A percentile compares a stretch with the other conserved stretches of the same genome.
phyloP scores from a whole-genome alignment of 179 eudicot genomes.

The Amaranthus tricolor region DNA sequence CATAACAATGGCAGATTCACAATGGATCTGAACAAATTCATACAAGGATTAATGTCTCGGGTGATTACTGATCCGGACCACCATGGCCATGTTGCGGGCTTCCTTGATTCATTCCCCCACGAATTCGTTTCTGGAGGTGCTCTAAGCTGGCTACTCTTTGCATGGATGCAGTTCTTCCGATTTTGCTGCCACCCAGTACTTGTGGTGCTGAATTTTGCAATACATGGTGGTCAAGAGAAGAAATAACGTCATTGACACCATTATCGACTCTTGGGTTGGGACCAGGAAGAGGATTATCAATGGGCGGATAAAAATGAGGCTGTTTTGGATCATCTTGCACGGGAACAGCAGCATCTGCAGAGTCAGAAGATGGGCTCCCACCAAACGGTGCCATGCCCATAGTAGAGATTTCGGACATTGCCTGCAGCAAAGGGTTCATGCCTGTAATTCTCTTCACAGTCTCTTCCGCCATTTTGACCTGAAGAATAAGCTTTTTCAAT shows the following conservation, averaged over 20 bases:
- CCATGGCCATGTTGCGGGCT: slow-evolving; percentile 29
- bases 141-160: slow-evolving; percentile 95
- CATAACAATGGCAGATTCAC: slow-evolving; percentile 25
- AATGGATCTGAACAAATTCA: slow-evolving; percentile 10
- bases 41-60: not conserved
- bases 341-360: slow-evolving; percentile 78
- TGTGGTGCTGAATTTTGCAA: slow-evolving; percentile 34
- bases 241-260: slow-evolving; percentile 31
- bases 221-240: slow-evolving; percentile 41
- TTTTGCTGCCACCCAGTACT: slow-evolving; percentile 39
- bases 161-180: slow-evolving; percentile 73
- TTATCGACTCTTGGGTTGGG: slow-evolving; percentile 42
- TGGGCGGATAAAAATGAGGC: slow-evolving; percentile 49
- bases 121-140: slow-evolving; percentile 85
- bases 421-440: slow-evolving; percentile 73
- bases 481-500: slow-evolving; percentile 3
- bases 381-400: slow-evolving; percentile 57
- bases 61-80: slow-evolving; percentile 25
- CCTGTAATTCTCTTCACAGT: slow-evolving; percentile 87
- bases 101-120: slow-evolving; percentile 48
- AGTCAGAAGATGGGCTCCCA: slow-evolving; percentile 64
- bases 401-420: slow-evolving; percentile 74
- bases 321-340: slow-evolving; percentile 61
- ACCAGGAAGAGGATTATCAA: slow-evolving; percentile 34
- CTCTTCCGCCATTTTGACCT: slow-evolving; percentile 99